These are phyloP conservation scores for Penicillium longicatenatum DNA, from an alignment of 495 filamentous ascomycete genomes.

Conservation along the genomic window DNA sequence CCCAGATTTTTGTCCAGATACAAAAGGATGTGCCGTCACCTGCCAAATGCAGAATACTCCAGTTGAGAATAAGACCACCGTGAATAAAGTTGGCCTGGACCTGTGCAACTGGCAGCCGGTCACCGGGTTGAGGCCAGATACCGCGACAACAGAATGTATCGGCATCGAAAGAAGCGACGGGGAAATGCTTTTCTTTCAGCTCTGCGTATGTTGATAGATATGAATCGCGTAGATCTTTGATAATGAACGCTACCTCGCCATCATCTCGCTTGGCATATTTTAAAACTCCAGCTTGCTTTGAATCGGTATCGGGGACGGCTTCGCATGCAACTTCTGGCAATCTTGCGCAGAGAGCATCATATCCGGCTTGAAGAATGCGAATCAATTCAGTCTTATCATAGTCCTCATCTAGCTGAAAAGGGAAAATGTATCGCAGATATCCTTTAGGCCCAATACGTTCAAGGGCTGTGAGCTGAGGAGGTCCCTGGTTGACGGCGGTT, in stretches of 20 bases:
- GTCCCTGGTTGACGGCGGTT: neutral
- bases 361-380: slow-evolving; percentile 27
- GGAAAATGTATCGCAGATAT: slow-evolving; percentile 35
- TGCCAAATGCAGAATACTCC: slow-evolving; percentile 35
- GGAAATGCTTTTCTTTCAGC: slow-evolving; percentile 35
- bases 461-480: slow-evolving; percentile 28
- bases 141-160: slow-evolving; percentile 31
- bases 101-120: slow-evolving; percentile 29
- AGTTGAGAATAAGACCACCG: slow-evolving; percentile 28
- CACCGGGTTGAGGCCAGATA: slow-evolving; percentile 34
- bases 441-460: slow-evolving; percentile 40
- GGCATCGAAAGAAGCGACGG: slow-evolving; percentile 31
- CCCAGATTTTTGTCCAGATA: slow-evolving; percentile 37
- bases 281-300: slow-evolving; percentile 32
- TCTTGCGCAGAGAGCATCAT: slow-evolving; percentile 26
- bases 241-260: slow-evolving; percentile 11
- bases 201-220: slow-evolving; percentile 26
- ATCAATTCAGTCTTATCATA: slow-evolving; percentile 30
- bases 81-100: slow-evolving; percentile 42
- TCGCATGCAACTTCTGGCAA: slow-evolving; percentile 33
- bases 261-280: slow-evolving; percentile 23
- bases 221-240: slow-evolving; percentile 34
- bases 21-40: slow-evolving; percentile 36
- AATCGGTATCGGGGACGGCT: slow-evolving; percentile 30
- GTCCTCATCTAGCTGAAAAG: slow-evolving; percentile 25